Conservation (phyloP, 345 rosid genomes). For the Carallia pectinifolia region DNA sequence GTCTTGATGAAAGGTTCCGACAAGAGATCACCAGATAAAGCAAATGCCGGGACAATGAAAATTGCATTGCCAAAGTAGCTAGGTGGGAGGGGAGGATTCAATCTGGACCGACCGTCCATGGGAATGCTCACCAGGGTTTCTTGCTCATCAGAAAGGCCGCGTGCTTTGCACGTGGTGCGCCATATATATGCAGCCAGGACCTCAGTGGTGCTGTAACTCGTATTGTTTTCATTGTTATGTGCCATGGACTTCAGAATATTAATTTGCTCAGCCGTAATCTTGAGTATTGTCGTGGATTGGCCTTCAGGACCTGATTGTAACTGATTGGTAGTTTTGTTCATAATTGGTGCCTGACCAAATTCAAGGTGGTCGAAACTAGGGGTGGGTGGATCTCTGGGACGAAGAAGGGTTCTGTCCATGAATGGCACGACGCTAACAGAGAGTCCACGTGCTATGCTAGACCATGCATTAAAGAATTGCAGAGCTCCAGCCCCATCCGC, state of each 20-base stretch:
- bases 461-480: slow-evolving; percentile 16
- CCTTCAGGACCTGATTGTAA: background rate
- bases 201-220: background rate
- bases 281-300: background rate
- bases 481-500: background rate
- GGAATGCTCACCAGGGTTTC: background rate
- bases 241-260: background rate
- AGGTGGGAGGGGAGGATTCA: slow-evolving; percentile 8
- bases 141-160: slow-evolving; percentile 7
- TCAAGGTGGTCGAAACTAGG: slow-evolving; percentile 2
- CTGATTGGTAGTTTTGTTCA: background rate
- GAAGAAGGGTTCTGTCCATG: slow-evolving; percentile 14
- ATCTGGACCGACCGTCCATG: background rate
- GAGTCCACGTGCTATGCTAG: slow-evolving; percentile 2
- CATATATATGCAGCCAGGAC: slow-evolving; percentile 11
- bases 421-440: background rate
- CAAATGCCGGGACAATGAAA: background rate
- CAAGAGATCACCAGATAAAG: slow-evolving; percentile 3
- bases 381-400: background rate
- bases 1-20: slow-evolving; percentile 1
- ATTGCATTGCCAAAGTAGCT: slow-evolving; percentile 11
- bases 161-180: slow-evolving; percentile 12
- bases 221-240: background rate
- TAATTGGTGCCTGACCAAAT: background rate
- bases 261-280: background rate